These are phyloP conservation scores for Chrysanthemum seticuspe DNA, from an alignment of 129 eudicot genomes.

Conservation along the genomic window DNA sequence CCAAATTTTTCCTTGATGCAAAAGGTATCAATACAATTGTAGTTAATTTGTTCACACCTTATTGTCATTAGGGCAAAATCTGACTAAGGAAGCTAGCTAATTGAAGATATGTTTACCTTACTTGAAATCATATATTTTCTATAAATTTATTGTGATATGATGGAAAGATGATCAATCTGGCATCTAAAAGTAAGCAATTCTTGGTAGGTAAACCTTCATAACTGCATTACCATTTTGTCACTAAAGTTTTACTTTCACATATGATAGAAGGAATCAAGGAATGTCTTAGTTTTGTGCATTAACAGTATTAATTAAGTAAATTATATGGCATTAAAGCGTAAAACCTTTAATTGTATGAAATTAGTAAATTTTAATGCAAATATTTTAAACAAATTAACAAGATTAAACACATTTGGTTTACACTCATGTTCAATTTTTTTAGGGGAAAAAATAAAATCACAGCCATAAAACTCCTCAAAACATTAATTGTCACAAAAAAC, in stretches of 20 bases:
- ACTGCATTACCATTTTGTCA: background rate
- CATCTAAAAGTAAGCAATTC: background rate
- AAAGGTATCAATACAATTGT: background rate
- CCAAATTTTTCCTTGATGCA: background rate
- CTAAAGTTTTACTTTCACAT: conserved; percentile 11
- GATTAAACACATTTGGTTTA: no score
- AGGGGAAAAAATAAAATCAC: no score
- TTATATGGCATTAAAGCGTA: no score
- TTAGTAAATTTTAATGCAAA: no score
- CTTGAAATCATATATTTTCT: background rate
- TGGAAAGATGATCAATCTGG: background rate
- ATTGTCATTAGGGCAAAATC: background rate
- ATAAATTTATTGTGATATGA: background rate
- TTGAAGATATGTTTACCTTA: background rate
- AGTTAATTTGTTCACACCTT: no score
- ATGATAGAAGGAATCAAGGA: conserved; percentile 7
- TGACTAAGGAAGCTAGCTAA: background rate
- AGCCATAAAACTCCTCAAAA: no score
- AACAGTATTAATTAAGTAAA: background rate
- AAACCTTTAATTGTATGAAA: no score
- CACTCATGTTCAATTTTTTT: no score
- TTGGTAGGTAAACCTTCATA: conserved; percentile 9
- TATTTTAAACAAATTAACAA: no score
- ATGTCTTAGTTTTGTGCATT: background rate
- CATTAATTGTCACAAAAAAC: no score